phyloP scores from a whole-genome alignment of 345 rosid species.

The Salix caprea region DNA sequence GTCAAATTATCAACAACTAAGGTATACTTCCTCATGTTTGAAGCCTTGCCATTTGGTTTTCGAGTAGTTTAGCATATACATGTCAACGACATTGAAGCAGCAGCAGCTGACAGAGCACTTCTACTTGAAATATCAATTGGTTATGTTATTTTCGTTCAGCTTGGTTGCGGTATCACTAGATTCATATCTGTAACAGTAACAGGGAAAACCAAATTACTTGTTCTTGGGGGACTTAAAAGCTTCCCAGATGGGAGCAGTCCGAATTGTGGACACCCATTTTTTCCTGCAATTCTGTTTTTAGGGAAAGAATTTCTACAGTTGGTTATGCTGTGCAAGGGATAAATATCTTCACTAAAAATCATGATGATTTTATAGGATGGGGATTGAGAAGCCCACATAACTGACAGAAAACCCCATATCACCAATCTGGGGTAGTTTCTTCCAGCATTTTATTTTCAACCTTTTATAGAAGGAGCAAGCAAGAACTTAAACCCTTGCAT shows the following conservation, averaged over 20 bases:
- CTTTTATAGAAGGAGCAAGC: background rate
- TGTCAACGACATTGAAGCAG: background rate
- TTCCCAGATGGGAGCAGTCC: background rate
- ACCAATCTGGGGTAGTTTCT: background rate
- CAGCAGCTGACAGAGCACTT: background rate
- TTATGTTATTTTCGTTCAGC: background rate
- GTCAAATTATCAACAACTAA: background rate
- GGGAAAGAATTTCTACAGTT: no score
- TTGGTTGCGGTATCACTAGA: background rate
- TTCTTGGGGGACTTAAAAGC: background rate
- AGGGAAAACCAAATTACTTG: background rate
- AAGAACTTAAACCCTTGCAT: background rate
- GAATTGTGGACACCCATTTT: background rate
- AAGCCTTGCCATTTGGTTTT: background rate
- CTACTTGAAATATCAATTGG: background rate
- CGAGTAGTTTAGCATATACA: background rate
- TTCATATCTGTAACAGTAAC: background rate
- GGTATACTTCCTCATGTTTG: background rate
- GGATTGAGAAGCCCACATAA: background rate
- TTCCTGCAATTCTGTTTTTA: background rate
- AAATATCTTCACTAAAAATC: no score
- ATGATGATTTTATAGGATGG: background rate
- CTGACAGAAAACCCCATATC: background rate
- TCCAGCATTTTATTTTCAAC: background rate
- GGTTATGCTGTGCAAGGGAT: no score